phyloP scores from a whole-genome alignment of 1,284 basidiomycete genomes.

The Moesziomyces sp. region DNA sequence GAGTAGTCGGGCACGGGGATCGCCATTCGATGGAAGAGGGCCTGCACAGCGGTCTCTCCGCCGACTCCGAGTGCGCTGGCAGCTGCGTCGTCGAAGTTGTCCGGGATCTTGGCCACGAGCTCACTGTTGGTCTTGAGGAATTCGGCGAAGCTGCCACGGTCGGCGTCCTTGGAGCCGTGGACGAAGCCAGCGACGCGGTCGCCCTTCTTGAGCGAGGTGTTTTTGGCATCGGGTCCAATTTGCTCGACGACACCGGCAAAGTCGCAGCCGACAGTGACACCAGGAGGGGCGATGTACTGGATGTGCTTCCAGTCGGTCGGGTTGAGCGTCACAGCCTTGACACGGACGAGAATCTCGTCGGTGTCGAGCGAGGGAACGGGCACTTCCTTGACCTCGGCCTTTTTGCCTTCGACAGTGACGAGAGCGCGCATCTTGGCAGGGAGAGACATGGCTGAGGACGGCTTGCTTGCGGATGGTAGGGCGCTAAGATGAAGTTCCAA shows the following conservation, averaged over 20 bases:
- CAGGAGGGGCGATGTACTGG: conserved; percentile 65
- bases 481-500: background rate
- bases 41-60: conserved; percentile 59
- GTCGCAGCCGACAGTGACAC: conserved; percentile 73
- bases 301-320: conserved; percentile 67
- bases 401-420: conserved; percentile 48
- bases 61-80: conserved; percentile 57
- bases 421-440: conserved; percentile 54
- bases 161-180: conserved; percentile 68
- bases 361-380: conserved; percentile 49
- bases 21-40: conserved; percentile 48
- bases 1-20: conserved; percentile 36
- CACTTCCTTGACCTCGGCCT: conserved; percentile 48
- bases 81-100: conserved; percentile 33
- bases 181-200: conserved; percentile 73
- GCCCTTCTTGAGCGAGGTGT: conserved; percentile 71
- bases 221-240: conserved; percentile 67
- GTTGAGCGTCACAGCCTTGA: conserved; percentile 58
- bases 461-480: background rate
- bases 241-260: conserved; percentile 73
- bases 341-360: conserved; percentile 54
- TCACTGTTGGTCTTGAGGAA: conserved; percentile 64
- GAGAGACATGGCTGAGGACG: conserved; percentile 13
- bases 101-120: conserved; percentile 54
- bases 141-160: conserved; percentile 66